Evolutionary conservation across 2,329 filamentous ascomycete genomes (phyloP), one percentile per base, ranked within the genome.

Genomic region (Alternaria incomplexa): DNA sequence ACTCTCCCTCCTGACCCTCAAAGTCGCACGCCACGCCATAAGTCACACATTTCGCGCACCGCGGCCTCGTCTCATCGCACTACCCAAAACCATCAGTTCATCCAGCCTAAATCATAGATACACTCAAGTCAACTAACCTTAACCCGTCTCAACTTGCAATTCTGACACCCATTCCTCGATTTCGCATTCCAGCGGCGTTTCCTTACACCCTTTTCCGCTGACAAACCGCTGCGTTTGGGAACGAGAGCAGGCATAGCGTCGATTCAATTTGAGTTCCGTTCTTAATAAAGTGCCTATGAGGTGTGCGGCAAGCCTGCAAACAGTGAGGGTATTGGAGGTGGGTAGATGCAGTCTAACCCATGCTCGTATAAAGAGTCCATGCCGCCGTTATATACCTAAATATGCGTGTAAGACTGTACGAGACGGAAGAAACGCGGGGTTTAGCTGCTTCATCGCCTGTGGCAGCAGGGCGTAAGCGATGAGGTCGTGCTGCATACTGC

Each of bases 61-160:
- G 65, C 0, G 86, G 86, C 44, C 80, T 83, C 3, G 69, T 66
- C 69, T 88, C 86, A 68, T 88, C 87, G 64, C 86, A 89, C 85
- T 87, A 56, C 26, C 17, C 20, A 20, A 20, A 11, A 10, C 3
- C 32, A 26, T 55, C 23, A 44, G 32, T n/a, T 11, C 8, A 36
- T 5, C 23, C 23, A 5, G 6, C 10, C 30, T 20, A 71, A 59
- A 44, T 44, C n/a, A 30, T 5, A 4, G 11, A n/a, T 20, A n/a
- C 15, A 17, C 6, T 20, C 9, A 9, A 12, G 54, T 64, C 58
- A 30, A 63, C 76, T 71, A 73, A 84, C 85, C 79, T 87, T 88
- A 52, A 87, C 81, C 56, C 83, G 80, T 32, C 85, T 79, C 20
- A 87, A 69, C 67, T 87, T 87, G 72, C 87, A 89, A 66, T 88